Evolutionary conservation across 2,329 filamentous ascomycete genomes (phyloP), one percentile per base, ranked within the genome.

Genomic region (Xylariaceae sp.): DNA sequence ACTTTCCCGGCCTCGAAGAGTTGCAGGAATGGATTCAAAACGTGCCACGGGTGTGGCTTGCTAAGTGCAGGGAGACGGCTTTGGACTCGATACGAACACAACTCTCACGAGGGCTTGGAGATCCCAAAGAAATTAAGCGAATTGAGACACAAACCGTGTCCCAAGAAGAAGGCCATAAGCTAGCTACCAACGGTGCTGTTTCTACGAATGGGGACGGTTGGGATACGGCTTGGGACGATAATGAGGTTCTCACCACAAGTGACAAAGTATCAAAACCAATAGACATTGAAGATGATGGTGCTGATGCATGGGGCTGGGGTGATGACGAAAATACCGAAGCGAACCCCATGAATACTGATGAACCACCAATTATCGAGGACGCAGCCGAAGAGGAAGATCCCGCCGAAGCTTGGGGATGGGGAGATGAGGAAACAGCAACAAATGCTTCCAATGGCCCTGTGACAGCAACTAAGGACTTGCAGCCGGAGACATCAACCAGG

Each of bases 381-480:
- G 35, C 45, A 39, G 27, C 46, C 21, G 57, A 53, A 3, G 63
- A 67, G 32, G 57, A 69, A 26, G 80, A 82, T 18, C 73, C 73
- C 4, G 79, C 77, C 11, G 89, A 91, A 56, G 90, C 90, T 24
- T 94, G 91, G 88, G 91, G 89, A 27, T 95, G 91, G 89, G 89
- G 84, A n/a, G 89, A 84, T 23, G 79, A 93, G 23, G 88, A 88
- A 23, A 47, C 32, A 15, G 66, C 64, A 18, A 53, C 74, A 57
- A 66, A 67, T 48, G 57, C 68, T 61, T 37, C 60, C 13, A 35
- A 62, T 36, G 58, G 65, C 26, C 67, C 64, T 11, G 58, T 67
- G 26, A 59, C 65, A 15, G 48, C 61, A 30, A 59, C 46, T 21
- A 20, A 46, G 8, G 5, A 36, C 6, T 6, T 40, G 43, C 49